Evolutionary conservation across 2,329 filamentous ascomycete species (phyloP).

Genomic region (Fusarium continuum): DNA sequence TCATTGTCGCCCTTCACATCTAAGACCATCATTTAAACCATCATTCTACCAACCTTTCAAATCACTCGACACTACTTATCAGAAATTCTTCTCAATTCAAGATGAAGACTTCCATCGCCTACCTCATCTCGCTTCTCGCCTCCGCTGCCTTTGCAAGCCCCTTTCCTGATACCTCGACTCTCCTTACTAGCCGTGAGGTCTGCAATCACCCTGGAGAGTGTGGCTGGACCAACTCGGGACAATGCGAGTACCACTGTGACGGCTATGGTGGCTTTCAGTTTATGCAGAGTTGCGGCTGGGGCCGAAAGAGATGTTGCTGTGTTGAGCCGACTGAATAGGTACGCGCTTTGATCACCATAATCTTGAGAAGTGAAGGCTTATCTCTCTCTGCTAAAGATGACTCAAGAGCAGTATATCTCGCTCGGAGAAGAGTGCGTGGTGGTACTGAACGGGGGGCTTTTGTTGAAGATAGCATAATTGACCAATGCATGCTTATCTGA

Average conservation of each 20-base stretch:
- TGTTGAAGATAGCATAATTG: no score
- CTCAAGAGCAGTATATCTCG: no score
- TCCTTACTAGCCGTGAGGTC: neutral
- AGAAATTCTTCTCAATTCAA: neutral
- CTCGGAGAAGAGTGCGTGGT: no score
- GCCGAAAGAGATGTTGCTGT: constrained; percentile 2
- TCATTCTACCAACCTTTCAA: neutral
- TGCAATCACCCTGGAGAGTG: constrained; percentile 4
- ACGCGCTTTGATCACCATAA: neutral
- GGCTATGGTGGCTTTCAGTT: neutral
- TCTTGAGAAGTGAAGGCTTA: no score
- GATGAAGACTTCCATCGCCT: neutral
- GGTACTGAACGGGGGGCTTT: no score
- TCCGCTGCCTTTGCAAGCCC: neutral
- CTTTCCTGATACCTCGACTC: neutral
- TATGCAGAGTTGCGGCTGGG: constrained; percentile 1
- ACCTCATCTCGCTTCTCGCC: neutral
- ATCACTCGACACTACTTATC: neutral
- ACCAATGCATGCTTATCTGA: no score
- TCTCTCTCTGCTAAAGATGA: no score
- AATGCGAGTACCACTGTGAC: constrained; percentile 6
- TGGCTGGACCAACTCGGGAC: neutral
- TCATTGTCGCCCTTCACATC: neutral
- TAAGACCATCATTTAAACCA: neutral
- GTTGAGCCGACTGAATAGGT: neutral